Evolutionary conservation across 345 rosid species (phyloP), one percentile per base, ranked within the genome.

Genomic region (Pseudoturritis turrita): DNA sequence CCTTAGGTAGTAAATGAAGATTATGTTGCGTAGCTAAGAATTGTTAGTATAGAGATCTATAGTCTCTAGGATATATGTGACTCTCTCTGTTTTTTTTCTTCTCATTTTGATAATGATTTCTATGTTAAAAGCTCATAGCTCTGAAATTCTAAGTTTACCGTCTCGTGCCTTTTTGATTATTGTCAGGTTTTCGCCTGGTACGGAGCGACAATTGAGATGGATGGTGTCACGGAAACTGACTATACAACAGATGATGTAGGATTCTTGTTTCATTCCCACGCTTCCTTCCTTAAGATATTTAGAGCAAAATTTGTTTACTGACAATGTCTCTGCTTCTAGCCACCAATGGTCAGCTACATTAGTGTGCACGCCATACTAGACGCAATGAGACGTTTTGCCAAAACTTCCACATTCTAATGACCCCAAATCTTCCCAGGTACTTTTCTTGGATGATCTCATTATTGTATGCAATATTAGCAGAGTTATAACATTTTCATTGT

Each of bases 151-250:
- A 7, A 13, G 66, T 28, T 28, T 28, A 28, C 6, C 6, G 31
- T 7, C 31, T 28, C n/a, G n/a, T 43, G 54, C 12, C 40, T n/a
- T 37, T 65, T 33, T 60, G 65, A 56, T 65, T 25, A 18, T 40
- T 60, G 45, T 59, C 57, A 91, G 98, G 97, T 89, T 47, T 94
- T 91, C 70, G 89, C 97, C 21, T 91, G 96, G 97, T 85, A 86
- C 64, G 97, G 97, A 74, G 97, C 97, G 7, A 88, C 92, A n/a
- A 79, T 94, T 61, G 98, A 91, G 80, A 81, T 91, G 83, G 96
- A 89, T 63, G 96, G 96, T 46, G 36, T 75, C 21, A 84, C 95
- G 2, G 97, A 94, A 79, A 89, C 98, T 17, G 96, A 91, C 84
- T 91, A 94, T 79, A 86, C 86, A 3, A 95, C 96, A 2, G 95